Base-by-base conservation (phyloP, 306 rosid species). In the Canavalia ensiformis region DNA sequence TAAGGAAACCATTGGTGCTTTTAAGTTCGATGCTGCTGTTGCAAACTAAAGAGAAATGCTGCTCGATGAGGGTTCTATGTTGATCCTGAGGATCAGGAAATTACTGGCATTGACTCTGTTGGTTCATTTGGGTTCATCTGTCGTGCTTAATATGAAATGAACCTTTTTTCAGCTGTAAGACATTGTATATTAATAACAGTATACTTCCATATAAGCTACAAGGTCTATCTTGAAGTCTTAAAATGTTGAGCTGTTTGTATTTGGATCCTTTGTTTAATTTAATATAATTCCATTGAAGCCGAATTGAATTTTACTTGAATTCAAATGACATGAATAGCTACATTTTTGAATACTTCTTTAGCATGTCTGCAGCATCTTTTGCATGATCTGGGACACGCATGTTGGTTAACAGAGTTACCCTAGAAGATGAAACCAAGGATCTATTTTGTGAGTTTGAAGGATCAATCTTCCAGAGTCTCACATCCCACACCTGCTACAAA, bases 401-500 rank as follows among this genome's bases (percentile, higher is more conserved):
- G 82, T 90, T 95, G 90, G 81, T 73, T 35, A 91, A 7, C 12
- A 93, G 94, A 69, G 98, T 91, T 5, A 95, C 94, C 67, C 95
- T 83, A 12, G 99, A 88, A 2, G 96, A 81, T 45, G 99, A 80
- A 59, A 90, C 83, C 73, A 91, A 37, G 2, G 90, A 72, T 88
- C 71, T 88, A 5, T 30, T 68, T 68, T 84, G 73, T 52, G 83
- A 62, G 86, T 85, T 79, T 76, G 95, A 87, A 79, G 92, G 92
- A 87, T 86, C 86, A 70, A 81, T 79, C 88, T 95, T 95, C 92
- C 88, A 86, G 34, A 95, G 58, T 51, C 34, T 52, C 37, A 89
- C 99, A 68, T 93, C 97, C 99, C 98, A 94, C 68, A 94, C 98
- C 90, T 87, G 86, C 25, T 0, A 37, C 82, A 77, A 2, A 72